Percentiles rank a stretch among this genome's conserved stretches.
Evolutionary conservation across 2,329 filamentous ascomycete species (phyloP).

Genomic region (Colletotrichum sp.): DNA sequence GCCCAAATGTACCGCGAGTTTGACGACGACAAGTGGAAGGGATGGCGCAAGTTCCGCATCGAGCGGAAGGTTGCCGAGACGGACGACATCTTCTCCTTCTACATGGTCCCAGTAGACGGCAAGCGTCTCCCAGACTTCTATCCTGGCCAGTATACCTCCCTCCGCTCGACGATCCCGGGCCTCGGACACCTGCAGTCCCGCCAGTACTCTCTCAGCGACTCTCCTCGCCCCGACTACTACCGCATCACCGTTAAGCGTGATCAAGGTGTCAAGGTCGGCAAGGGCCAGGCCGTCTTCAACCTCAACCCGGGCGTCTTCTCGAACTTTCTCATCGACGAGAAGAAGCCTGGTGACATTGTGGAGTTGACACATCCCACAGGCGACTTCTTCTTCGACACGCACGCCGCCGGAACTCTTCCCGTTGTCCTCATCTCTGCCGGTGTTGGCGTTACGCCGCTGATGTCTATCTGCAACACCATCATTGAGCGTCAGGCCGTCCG

Average conservation of each 20-base stretch:
- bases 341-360: constrained; percentile 65
- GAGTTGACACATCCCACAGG: constrained; percentile 71
- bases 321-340: constrained; percentile 69
- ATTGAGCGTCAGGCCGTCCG: constrained; percentile 48
- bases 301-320: constrained; percentile 70
- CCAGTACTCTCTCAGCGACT: constrained; percentile 76
- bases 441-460: constrained; percentile 63
- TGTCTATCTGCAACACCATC: constrained; percentile 64
- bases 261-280: constrained; percentile 44
- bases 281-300: constrained; percentile 46
- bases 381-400: constrained; percentile 61
- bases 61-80: constrained; percentile 69
- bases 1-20: constrained; percentile 65
- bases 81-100: constrained; percentile 73
- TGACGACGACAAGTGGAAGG: constrained; percentile 58
- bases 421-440: constrained; percentile 68
- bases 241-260: constrained; percentile 77
- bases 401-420: constrained; percentile 43
- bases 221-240: constrained; percentile 65
- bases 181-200: constrained; percentile 67
- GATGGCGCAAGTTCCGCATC: constrained; percentile 72
- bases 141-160: constrained; percentile 76
- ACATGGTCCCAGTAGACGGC: constrained; percentile 68
- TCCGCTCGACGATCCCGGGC: constrained; percentile 62
- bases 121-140: constrained; percentile 65